Base-by-base conservation (phyloP, 2,329 filamentous ascomycete genomes). In the Fusarium sacchari region DNA sequence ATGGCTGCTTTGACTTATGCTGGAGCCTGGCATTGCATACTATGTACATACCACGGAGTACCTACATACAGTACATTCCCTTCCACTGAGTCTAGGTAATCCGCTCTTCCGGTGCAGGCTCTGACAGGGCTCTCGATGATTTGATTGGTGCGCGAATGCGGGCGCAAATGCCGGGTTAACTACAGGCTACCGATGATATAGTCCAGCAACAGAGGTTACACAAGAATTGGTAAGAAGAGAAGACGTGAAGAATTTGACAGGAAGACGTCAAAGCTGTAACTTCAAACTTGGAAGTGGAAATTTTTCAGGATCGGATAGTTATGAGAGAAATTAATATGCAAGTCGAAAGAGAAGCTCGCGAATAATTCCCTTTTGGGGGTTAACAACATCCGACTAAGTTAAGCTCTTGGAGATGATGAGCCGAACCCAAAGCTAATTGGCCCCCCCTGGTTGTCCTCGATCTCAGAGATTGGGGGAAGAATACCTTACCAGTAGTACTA, bases 81-180 rank as follows among this genome's bases (percentile, higher is more conserved):
- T 57, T 46, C 28, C 32, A 44, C 36, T 53, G 34, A 64, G 60
- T 69, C 43, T 69, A n/a, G n/a, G n/a, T n/a, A 69, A 69, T 65
- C 66, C 65, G 65, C 37, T 52, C 44, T 53, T 64, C 65, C 66
- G 59, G 36, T 65, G 67, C 66, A 69, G 36, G 44, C 42, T 60
- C 26, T 34, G 44, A 66, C 67, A 67, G 71, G 63, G 64, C 46
- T 64, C 42, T 57, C 20, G 20, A 24, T 26, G 13, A 62, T 66
- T 36, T 28, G 32, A 74, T 74, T 74, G 71, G 71, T 67, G 71
- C 71, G 71, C 71, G 42, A 74, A 61, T 74, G 56, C 58, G 57
- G 57, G 30, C 39, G 47, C 60, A 44, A 60, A 64, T 46, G 56
- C 64, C 63, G 39, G 60, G 57, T 49, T 56, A 61, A 46, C 40